Percentiles rank a stretch among this genome's conserved stretches.
Conservation (phyloP, 768 basidiomycete species). For the Lactarius pseudohatsudake region DNA sequence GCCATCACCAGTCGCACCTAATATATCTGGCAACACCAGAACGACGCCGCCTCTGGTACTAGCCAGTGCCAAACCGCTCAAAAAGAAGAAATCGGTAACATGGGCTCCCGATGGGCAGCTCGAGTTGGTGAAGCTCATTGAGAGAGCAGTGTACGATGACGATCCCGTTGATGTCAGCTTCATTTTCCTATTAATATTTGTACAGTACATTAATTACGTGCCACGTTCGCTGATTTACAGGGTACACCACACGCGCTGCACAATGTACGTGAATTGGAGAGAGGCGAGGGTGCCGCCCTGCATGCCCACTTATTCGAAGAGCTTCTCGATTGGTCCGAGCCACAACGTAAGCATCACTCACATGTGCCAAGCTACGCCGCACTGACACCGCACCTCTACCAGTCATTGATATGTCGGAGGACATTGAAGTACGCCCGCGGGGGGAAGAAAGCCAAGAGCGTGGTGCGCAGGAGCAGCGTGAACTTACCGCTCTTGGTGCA, state of each 20-base stretch:
- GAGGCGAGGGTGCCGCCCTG: conserved; percentile 82
- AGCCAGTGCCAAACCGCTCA: conserved; percentile 40
- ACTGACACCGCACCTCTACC: conserved; percentile 31
- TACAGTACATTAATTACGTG: conserved; percentile 53
- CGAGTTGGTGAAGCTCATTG: conserved; percentile 75
- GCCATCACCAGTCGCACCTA: conserved; percentile 50
- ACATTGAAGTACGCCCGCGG: conserved; percentile 52
- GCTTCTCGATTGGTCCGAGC: conserved; percentile 83
- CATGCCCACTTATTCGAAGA: conserved; percentile 85
- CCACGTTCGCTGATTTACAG: conserved; percentile 49
- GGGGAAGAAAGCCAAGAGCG: conserved; percentile 73
- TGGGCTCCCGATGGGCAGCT: conserved; percentile 77
- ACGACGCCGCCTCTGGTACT: conserved; percentile 53
- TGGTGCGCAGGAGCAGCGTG: conserved; percentile 69
- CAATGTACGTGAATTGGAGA: conserved; percentile 82
- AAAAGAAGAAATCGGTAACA: conserved; percentile 74
- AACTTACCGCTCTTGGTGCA: conserved; percentile 72
- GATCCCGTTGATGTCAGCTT: conserved; percentile 82
- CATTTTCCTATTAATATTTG: conserved; percentile 41
- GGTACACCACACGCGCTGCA: conserved; percentile 62
- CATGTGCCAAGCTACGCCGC: conserved; percentile 14
- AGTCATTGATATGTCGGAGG: conserved; percentile 66
- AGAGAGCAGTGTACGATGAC: conserved; percentile 86
- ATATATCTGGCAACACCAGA: conserved; percentile 34
- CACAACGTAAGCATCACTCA: conserved; percentile 57